phyloP scores from a whole-genome alignment of 1,284 basidiomycete species.

The Wallemia ichthyophaga region DNA sequence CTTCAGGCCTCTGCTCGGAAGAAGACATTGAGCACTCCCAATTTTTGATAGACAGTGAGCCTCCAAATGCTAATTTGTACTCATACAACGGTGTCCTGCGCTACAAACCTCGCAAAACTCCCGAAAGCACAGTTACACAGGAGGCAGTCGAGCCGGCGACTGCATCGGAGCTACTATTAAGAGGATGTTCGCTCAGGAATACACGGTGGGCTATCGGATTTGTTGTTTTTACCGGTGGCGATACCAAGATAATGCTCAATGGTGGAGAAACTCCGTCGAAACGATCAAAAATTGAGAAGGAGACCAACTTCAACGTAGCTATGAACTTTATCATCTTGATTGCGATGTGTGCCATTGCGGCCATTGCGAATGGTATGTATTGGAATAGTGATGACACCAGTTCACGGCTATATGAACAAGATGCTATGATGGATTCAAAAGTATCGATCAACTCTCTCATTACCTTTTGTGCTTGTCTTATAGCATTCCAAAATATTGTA shows the following conservation, averaged over 20 bases:
- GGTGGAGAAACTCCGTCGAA: constrained; percentile 75
- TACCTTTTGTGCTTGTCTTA: constrained; percentile 44
- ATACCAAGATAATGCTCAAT: constrained; percentile 96
- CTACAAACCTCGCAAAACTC: constrained; percentile 20
- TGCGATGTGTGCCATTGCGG: constrained; percentile 42
- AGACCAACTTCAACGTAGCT: constrained; percentile 95
- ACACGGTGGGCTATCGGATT: constrained; percentile 81
- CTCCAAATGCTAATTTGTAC: constrained; percentile 79
- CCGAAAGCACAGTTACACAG: constrained; percentile 7
- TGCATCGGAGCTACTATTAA: constrained; percentile 74
- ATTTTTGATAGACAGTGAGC: constrained; percentile 70
- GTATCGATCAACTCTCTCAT: constrained; percentile 46
- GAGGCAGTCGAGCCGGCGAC: constrained; percentile 24
- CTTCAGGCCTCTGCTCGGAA: constrained; percentile 44
- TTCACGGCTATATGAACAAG: constrained; percentile 36
- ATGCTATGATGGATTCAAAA: constrained; percentile 30
- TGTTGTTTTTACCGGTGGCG: constrained; percentile 74
- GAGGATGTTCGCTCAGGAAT: constrained; percentile 76
- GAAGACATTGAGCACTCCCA: constrained; percentile 66
- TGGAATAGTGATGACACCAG: constrained; percentile 35
- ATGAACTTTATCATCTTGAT: constrained; percentile 68
- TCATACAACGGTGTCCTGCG: constrained; percentile 58
- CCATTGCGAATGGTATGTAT: constrained; percentile 41
- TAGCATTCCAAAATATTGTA: constrained; percentile 84
- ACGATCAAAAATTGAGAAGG: constrained; percentile 80